phyloP scores from a whole-genome alignment of 2,329 filamentous ascomycete genomes.

The Nothophaeocryptopus gaeumannii region DNA sequence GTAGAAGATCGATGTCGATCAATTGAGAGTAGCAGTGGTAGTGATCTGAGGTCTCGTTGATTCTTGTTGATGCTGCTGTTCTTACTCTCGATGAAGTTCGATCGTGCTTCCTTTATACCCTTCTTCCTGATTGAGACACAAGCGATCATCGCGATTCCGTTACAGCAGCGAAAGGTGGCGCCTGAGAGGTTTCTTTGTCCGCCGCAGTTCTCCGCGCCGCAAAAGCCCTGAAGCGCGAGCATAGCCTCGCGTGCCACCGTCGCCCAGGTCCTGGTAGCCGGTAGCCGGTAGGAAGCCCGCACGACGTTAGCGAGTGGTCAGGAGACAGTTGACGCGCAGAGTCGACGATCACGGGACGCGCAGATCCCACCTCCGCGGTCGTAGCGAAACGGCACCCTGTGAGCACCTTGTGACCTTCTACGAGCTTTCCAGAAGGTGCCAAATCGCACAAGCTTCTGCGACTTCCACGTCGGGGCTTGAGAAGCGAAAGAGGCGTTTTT shows the following conservation, averaged over 20 bases:
- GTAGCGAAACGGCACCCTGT: not conserved
- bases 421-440: constrained; percentile 2
- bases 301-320: not conserved
- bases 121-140: constrained; percentile 6
- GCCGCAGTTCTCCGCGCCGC: not conserved
- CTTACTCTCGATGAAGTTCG: not conserved
- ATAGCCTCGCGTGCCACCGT: not conserved
- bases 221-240: not conserved
- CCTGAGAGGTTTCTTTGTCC: constrained; percentile 10
- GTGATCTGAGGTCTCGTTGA: not conserved
- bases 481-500: not conserved
- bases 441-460: constrained; percentile 1
- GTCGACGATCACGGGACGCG: no score
- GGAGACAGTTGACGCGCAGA: not conserved
- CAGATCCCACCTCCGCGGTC: not conserved
- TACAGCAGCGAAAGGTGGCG: constrained; percentile 13
- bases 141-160: constrained; percentile 8
- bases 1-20: not conserved
- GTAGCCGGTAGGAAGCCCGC: not conserved
- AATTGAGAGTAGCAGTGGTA: not conserved
- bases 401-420: not conserved
- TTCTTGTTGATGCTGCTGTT: not conserved
- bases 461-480: constrained; percentile 1
- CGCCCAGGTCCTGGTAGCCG: not conserved
- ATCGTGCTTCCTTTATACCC: constrained; percentile 12